Percentiles rank a stretch among this genome's conserved stretches.
Evolutionary conservation across 2,329 filamentous ascomycete species (phyloP).

Genomic region (Diaporthe nobilis): DNA sequence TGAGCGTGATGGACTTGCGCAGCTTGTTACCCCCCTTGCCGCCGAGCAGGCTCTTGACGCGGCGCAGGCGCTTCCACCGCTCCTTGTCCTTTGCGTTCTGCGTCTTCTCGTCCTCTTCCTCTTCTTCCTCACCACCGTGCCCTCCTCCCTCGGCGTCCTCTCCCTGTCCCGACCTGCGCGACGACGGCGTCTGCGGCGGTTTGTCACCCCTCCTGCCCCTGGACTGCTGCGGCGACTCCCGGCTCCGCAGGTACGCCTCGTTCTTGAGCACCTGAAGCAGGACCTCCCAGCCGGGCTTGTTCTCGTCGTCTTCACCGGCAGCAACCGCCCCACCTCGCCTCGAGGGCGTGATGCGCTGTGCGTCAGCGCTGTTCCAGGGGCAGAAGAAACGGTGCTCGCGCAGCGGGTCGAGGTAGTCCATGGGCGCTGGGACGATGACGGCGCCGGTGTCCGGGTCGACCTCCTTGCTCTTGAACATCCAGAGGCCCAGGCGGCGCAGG

Average conservation of each 20-base stretch:
- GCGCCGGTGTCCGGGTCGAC: slow-evolving; percentile 66
- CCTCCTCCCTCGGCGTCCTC: slow-evolving; percentile 41
- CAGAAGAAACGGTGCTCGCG: slow-evolving; percentile 87
- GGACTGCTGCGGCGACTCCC: slow-evolving; percentile 46
- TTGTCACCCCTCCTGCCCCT: slow-evolving; percentile 44
- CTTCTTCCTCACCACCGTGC: slow-evolving; percentile 58
- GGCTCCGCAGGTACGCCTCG: slow-evolving; percentile 66
- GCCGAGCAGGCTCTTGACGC: slow-evolving; percentile 80
- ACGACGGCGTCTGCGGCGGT: slow-evolving; percentile 40
- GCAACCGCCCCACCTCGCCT: slow-evolving; percentile 45
- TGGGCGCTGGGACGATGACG: slow-evolving; percentile 71
- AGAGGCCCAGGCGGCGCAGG: slow-evolving; percentile 88
- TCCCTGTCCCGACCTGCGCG: neutral
- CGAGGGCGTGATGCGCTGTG: slow-evolving; percentile 66
- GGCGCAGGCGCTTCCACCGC: slow-evolving; percentile 78
- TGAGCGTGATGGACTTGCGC: slow-evolving; percentile 53
- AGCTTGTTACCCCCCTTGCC: slow-evolving; percentile 72
- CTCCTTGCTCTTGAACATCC: slow-evolving; percentile 89
- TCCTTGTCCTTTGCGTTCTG: slow-evolving; percentile 76
- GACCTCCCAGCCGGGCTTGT: slow-evolving; percentile 68
- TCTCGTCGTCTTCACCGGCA: slow-evolving; percentile 51
- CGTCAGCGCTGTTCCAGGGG: slow-evolving; percentile 78
- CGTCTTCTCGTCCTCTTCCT: slow-evolving; percentile 61
- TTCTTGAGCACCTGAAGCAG: slow-evolving; percentile 70
- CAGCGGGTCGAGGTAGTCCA: slow-evolving; percentile 77